phyloP scores from a whole-genome alignment of 148 eudicot species.

The Dianthus caryophyllus region DNA sequence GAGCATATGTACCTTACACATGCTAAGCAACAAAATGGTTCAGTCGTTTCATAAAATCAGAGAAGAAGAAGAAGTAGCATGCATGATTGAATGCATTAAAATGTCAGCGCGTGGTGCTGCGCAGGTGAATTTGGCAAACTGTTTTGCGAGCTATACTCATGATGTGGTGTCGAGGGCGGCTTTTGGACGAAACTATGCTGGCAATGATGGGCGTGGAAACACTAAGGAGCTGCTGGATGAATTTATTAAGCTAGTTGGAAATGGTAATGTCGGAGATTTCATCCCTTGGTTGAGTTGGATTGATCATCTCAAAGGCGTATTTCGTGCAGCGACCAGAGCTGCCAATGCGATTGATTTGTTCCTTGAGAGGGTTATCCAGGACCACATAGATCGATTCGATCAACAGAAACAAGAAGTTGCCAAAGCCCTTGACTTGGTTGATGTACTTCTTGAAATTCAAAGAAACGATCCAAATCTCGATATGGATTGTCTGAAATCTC shows the following conservation, averaged over 20 bases:
- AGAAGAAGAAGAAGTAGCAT: too few relatives aligned
- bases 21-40: too few relatives aligned
- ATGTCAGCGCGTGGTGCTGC: too few relatives aligned
- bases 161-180: too few relatives aligned
- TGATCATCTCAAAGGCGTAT: slow-evolving; percentile 29
- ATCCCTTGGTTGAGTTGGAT: slow-evolving; percentile 54
- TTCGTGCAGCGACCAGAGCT: slow-evolving; percentile 21
- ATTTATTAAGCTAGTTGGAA: slow-evolving; percentile 15
- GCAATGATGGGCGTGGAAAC: too few relatives aligned
- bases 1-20: too few relatives aligned
- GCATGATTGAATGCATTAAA: too few relatives aligned
- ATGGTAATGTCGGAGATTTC: slow-evolving; percentile 30
- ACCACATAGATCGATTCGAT: slow-evolving; percentile 14
- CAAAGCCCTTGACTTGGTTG: slow-evolving; percentile 25
- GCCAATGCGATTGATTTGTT: slow-evolving; percentile 41
- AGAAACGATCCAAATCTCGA: slow-evolving; percentile 15
- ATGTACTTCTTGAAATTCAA: slow-evolving; percentile 33
- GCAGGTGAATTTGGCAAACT: too few relatives aligned
- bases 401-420: not conserved
- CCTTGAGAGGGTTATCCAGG: slow-evolving; percentile 28
- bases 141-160: too few relatives aligned
- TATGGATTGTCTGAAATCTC: slow-evolving; percentile 32
- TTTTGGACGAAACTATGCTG: too few relatives aligned
- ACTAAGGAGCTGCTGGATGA: too few relatives aligned
- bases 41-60: too few relatives aligned